Base-by-base conservation (phyloP, 2,329 filamentous ascomycete species). In the Neofusicoccum kwambonambiense region DNA sequence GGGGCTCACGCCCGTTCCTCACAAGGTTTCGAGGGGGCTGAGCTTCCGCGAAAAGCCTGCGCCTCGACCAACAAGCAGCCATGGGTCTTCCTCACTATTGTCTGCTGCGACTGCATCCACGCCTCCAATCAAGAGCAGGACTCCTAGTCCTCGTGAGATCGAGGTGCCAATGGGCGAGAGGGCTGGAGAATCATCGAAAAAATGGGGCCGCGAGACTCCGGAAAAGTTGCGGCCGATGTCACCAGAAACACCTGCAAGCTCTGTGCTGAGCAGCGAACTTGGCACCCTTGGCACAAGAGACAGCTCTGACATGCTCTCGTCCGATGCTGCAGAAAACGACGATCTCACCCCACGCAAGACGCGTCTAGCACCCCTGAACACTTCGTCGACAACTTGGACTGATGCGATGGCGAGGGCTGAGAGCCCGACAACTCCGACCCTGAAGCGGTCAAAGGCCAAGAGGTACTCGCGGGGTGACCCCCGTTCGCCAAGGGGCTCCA, bases 91-190 rank as follows among this genome's bases (percentile, higher is more conserved):
- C 80, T 58, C 86, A 19, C 82, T 84, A 17, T 84, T 74, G 11
- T 76, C 75, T 27, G 71, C 70, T 12, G 70, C 56, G 19, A 77
- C 76, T 31, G 70, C 64, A 45, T 73, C 76, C 11, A 76, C 74
- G 5, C 52, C 67, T 11, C 76, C 75, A 15, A 69, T 71, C 3
- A 78, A 79, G 66, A 80, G 76, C 65, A 71, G 76, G 47, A 80
- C 78, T 41, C 79, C 81, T 31, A 83, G 80, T 67, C 79, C 83
- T 4, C 81, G 79, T 65, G 83, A 86, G 67, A 79, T 88, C 65
- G 84, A 88, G 64, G 79, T 89, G 42, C 87, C 87, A 8, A 86
- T 89, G 69, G 87, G 87, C 27, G 87, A 87, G 73, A 81, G 80
- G 69, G 80, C 81, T 34, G 78, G 75, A 60, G 73, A 78, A n/a